phyloP scores from a whole-genome alignment of 225 moss, liverwort and hornwort species.

The Sphagnum tenellum region DNA sequence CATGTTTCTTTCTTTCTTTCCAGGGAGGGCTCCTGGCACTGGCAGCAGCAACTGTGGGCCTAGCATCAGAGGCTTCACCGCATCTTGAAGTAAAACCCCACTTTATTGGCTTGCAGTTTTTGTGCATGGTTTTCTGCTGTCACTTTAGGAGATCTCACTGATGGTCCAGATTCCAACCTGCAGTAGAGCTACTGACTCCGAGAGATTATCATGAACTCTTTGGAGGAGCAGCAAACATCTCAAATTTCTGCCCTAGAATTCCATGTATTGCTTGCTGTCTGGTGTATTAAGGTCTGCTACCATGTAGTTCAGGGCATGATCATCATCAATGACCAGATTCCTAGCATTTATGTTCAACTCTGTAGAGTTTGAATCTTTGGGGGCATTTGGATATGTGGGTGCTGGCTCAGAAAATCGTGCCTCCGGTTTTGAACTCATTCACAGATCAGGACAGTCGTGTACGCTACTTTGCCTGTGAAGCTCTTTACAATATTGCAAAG shows the following conservation, averaged over 20 bases:
- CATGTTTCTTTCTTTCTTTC: not conserved
- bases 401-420: constrained; percentile 72
- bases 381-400: not conserved
- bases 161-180: too few species aligned
- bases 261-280: too few species aligned
- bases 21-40: constrained; percentile 96
- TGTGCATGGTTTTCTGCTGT: too few species aligned
- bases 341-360: too few species aligned
- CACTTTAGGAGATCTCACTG: too few species aligned
- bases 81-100: constrained; percentile 59
- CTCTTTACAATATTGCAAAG: constrained; percentile 97
- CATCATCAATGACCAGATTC: too few species aligned
- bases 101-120: too few species aligned
- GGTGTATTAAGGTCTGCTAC: too few species aligned
- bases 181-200: too few species aligned
- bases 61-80: constrained; percentile 80
- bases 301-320: too few species aligned
- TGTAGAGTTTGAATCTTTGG: not conserved
- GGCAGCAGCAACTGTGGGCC: constrained; percentile 93
- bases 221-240: too few species aligned
- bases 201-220: not conserved
- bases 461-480: constrained; percentile 93
- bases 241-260: too few species aligned
- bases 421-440: constrained; percentile 85
- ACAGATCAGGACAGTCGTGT: constrained; percentile 92